Percentiles rank a stretch among this genome's conserved stretches.
Conservation (phyloP, 345 rosid species). For the Salix udensis region DNA sequence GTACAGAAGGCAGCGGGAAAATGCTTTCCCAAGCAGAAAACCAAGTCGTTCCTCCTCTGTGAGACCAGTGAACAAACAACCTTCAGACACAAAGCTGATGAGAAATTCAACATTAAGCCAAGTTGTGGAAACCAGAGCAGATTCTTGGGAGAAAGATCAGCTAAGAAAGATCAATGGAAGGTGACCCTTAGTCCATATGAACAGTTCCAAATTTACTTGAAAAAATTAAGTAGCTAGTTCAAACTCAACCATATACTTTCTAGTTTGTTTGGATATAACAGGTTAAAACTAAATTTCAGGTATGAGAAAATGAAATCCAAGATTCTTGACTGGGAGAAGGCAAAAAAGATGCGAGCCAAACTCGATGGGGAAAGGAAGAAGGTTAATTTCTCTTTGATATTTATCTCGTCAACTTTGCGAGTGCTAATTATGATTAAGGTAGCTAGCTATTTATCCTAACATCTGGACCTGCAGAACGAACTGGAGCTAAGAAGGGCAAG, state of each 20-base stretch:
- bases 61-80: constrained; percentile 8
- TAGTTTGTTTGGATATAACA: neutral
- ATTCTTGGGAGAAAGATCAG: constrained; percentile 65
- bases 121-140: constrained; percentile 32
- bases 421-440: neutral
- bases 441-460: neutral
- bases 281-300: constrained; percentile 39
- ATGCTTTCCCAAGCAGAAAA: constrained; percentile 10
- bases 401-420: neutral
- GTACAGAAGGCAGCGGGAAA: constrained; percentile 18
- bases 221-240: neutral
- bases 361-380: constrained; percentile 51
- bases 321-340: constrained; percentile 64
- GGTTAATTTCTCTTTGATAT: constrained; percentile 29
- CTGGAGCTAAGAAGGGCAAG: constrained; percentile 49
- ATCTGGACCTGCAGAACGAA: constrained; percentile 42
- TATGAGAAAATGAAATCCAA: constrained; percentile 52
- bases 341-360: constrained; percentile 54
- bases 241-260: neutral
- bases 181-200: constrained; percentile 20
- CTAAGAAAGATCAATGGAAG: constrained; percentile 46
- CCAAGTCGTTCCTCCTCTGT: constrained; percentile 22
- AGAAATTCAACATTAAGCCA: neutral
- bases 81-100: constrained; percentile 15
- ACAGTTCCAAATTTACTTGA: neutral